Percentiles rank a stretch among this genome's conserved stretches.
Evolutionary conservation across 1,284 basidiomycete species (phyloP).

Genomic region (Melampsora americana): DNA sequence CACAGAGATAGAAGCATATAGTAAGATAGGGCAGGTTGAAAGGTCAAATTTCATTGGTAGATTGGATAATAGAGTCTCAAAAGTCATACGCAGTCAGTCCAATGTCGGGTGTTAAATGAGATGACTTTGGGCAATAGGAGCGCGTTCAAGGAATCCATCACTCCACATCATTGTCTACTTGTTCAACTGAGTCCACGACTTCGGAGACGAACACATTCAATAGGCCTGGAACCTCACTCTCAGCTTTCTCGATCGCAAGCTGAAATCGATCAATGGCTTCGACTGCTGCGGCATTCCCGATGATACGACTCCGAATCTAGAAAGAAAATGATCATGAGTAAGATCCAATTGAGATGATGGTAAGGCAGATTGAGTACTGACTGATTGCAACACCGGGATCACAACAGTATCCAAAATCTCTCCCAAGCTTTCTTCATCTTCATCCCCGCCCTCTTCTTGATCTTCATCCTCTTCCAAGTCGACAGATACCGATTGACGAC

Average conservation of each 20-base stretch:
- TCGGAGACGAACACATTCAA: conserved; percentile 77
- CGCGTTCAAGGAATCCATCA: background rate
- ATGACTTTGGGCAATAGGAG: too few species aligned
- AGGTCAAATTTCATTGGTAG: too few species aligned
- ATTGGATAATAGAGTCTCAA: too few species aligned
- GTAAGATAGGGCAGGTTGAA: too few species aligned
- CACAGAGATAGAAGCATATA: too few species aligned
- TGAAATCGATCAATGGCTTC: conserved; percentile 76
- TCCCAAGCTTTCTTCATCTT: conserved; percentile 68
- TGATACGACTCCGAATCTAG: conserved; percentile 81
- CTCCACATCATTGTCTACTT: conserved; percentile 60
- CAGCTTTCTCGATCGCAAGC: conserved; percentile 84
- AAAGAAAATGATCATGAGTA: conserved; percentile 37
- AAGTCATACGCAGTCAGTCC: too few species aligned
- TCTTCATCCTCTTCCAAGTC: background rate
- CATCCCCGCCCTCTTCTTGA: conserved; percentile 51
- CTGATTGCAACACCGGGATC: conserved; percentile 83
- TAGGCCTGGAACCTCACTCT: conserved; percentile 69
- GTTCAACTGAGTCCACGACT: conserved; percentile 85
- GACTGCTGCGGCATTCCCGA: conserved; percentile 73
- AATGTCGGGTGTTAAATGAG: too few species aligned
- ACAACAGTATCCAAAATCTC: conserved; percentile 93
- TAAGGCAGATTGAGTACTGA: conserved; percentile 56
- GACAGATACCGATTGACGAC: conserved; percentile 57
- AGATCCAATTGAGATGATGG: conserved; percentile 25